These are phyloP conservation scores for Boletellus ananiceps DNA, from an alignment of 768 basidiomycete genomes.

Conservation along the genomic window DNA sequence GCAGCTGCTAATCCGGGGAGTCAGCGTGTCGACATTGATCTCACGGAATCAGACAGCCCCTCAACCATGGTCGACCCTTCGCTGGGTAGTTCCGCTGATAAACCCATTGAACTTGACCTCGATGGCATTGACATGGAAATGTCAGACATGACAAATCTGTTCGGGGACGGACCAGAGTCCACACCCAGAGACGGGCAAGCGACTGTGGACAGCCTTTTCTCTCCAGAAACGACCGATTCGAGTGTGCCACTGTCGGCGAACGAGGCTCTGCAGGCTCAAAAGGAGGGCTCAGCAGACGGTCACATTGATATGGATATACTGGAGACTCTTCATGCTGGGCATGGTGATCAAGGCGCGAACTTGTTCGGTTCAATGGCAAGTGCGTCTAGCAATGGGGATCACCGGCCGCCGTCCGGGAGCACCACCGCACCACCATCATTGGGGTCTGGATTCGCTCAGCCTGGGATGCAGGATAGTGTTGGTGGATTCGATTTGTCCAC, in stretches of 20 bases:
- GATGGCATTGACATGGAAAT: conserved; percentile 66
- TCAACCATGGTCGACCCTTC: conserved; percentile 30
- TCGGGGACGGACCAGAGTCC: conserved; percentile 44
- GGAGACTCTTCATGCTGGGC: conserved; percentile 28
- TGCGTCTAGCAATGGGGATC: conserved; percentile 13
- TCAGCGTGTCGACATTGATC: conserved; percentile 50
- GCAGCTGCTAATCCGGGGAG: conserved; percentile 32
- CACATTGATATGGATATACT: conserved; percentile 36
- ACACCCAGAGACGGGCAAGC: conserved; percentile 32
- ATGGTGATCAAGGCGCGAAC: conserved; percentile 14
- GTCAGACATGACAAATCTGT: conserved; percentile 45
- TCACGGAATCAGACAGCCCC: conserved; percentile 43
- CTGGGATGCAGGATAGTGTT: conserved; percentile 18
- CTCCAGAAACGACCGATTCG: conserved; percentile 36
- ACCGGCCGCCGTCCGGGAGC: conserved; percentile 12
- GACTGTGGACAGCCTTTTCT: conserved; percentile 48
- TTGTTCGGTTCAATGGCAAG: conserved; percentile 29
- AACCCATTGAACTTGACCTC: conserved; percentile 77
- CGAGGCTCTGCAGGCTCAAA: conserved; percentile 16
- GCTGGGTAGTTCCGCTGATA: conserved; percentile 65
- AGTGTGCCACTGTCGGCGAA: conserved; percentile 14
- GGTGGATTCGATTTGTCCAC: conserved; percentile 45
- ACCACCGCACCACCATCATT: conserved; percentile 37
- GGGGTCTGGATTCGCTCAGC: conserved; percentile 39
- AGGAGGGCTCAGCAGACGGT: conserved; percentile 12